Evolutionary conservation across 352 stramenopile genomes (phyloP).

Genomic region (Hyaloperonospora brassicae): DNA sequence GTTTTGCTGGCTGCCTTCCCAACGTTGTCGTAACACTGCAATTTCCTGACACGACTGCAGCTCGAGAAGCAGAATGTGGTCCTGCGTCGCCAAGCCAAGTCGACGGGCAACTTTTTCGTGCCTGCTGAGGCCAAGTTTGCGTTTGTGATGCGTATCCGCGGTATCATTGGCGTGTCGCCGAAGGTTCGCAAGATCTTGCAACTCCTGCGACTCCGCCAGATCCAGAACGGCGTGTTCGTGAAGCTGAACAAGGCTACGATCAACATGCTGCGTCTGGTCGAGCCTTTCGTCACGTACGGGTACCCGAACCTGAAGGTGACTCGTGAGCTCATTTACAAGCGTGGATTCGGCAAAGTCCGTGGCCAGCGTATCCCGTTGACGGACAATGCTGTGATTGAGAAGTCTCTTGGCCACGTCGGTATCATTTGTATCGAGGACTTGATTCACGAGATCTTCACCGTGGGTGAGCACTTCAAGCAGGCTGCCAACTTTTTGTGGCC

Average conservation of each 20-base stretch:
- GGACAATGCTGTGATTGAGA: slow-evolving; percentile 96
- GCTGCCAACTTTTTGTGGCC: slow-evolving; percentile 99
- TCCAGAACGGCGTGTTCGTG: slow-evolving; percentile 99
- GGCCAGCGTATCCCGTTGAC: slow-evolving; percentile 96
- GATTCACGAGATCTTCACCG: slow-evolving; percentile 99
- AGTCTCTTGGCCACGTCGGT: slow-evolving; percentile 90
- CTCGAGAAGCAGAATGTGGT: slow-evolving; percentile 90
- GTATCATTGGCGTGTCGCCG: slow-evolving; percentile 94
- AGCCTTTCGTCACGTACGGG: slow-evolving; percentile 98
- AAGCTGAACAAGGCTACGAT: slow-evolving; percentile 99
- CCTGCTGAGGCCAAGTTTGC: slow-evolving; percentile 96
- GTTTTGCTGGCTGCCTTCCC: background rate
- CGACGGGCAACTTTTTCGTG: slow-evolving; percentile 95
- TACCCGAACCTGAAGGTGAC: slow-evolving; percentile 97
- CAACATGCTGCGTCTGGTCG: slow-evolving; percentile 98
- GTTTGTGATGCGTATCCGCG: slow-evolving; percentile 97
- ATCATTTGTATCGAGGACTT: slow-evolving; percentile 99
- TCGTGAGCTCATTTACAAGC: slow-evolving; percentile 98
- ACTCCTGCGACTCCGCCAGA: slow-evolving; percentile 98
- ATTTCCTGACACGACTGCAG: slow-evolving; percentile 17
- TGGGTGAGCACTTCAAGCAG: slow-evolving; percentile 98
- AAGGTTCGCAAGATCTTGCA: slow-evolving; percentile 98
- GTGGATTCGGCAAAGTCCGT: slow-evolving; percentile 98
- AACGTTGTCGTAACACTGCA: background rate
- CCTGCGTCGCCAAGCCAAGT: slow-evolving; percentile 94